These are phyloP conservation scores for Citeromyces hawaiiensis DNA, from an alignment of 1,139 yeast species.

Conservation along the genomic window DNA sequence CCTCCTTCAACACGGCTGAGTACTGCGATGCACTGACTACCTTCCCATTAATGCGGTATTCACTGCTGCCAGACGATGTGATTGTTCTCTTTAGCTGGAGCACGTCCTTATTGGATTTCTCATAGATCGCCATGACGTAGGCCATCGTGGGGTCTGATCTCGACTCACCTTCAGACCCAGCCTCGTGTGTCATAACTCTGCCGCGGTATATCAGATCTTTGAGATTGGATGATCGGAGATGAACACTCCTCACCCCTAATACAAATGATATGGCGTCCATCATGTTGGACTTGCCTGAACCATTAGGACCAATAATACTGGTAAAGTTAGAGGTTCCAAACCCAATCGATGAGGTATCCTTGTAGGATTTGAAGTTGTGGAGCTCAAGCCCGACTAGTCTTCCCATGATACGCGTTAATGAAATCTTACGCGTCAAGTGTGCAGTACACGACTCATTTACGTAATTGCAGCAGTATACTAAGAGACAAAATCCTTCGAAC, in stretches of 20 bases:
- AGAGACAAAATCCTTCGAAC: too few relatives aligned
- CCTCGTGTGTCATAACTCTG: conserved; percentile 17
- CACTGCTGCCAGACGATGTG: conserved; percentile 44
- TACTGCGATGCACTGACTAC: conserved; percentile 57
- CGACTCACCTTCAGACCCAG: conserved; percentile 10
- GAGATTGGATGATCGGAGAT: conserved; percentile 62
- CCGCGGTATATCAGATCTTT: conserved; percentile 79
- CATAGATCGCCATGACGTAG: conserved; percentile 71
- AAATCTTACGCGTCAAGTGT: neutral
- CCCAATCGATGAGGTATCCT: conserved; percentile 64
- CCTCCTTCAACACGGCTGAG: conserved; percentile 51
- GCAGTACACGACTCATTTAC: neutral
- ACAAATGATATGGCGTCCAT: conserved; percentile 98
- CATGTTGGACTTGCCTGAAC: conserved; percentile 95
- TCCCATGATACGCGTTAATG: conserved; percentile 37
- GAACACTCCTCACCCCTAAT: conserved; percentile 69
- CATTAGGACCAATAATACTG: conserved; percentile 94
- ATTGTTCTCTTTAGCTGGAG: conserved; percentile 43
- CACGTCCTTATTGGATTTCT: conserved; percentile 42
- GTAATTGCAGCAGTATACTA: too few relatives aligned
- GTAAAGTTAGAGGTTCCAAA: conserved; percentile 79
- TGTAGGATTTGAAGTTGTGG: conserved; percentile 81
- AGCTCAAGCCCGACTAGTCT: conserved; percentile 63
- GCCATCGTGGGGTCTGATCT: conserved; percentile 42
- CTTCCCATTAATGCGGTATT: conserved; percentile 53